Base-by-base conservation (phyloP, 305 asterid genomes). In the Fraxinus albicans region DNA sequence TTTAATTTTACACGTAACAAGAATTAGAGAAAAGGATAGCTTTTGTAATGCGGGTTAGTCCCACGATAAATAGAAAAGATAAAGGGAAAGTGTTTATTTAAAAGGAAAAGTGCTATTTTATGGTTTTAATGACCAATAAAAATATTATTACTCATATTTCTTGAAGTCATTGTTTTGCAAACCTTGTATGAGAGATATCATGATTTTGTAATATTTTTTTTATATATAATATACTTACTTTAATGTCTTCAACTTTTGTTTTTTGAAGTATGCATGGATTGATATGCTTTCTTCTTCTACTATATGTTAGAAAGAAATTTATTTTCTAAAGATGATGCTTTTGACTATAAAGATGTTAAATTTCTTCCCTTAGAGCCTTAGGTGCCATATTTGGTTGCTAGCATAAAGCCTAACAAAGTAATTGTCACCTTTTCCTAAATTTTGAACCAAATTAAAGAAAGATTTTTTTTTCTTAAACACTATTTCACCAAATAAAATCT, bases 271-370 rank as follows among this genome's bases (percentile, higher is more conserved):
- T 55, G 80, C 47, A 53, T 77, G 79, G 75, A 58, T 19, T n/a
- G 27, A 19, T 17, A 58, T 58, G 25, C 27, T 58, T 58, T 58
- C 1, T 58, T 58, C 27, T 58, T 6, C 9, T n/a, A 58, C 69
- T 58, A 19, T 7, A 58, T 58, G 12, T 58, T 19, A 1, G 10
- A 58, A 58, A 58, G 69, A 58, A 53, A 53, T 44, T 60, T 60
- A 60, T 19, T 21, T 60, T 10, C 72, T 21, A 63, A 63, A 65
- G 73, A 65, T 17, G 34, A 9, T 23, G 12, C 73, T 73, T 74
- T 82, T 78, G 84, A 76, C 78, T 19, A 8, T 83, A 76, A 80
- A 44, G 78, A 84, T 50, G 47, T n/a, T 5, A 53, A 23, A 53
- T 27, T 69, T 70, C 35, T 69, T 34, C 15, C 17, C 36, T 63